Evolutionary conservation across 1,284 basidiomycete genomes (phyloP).

Genomic region (Anthracocystis panici-leucophaei): DNA sequence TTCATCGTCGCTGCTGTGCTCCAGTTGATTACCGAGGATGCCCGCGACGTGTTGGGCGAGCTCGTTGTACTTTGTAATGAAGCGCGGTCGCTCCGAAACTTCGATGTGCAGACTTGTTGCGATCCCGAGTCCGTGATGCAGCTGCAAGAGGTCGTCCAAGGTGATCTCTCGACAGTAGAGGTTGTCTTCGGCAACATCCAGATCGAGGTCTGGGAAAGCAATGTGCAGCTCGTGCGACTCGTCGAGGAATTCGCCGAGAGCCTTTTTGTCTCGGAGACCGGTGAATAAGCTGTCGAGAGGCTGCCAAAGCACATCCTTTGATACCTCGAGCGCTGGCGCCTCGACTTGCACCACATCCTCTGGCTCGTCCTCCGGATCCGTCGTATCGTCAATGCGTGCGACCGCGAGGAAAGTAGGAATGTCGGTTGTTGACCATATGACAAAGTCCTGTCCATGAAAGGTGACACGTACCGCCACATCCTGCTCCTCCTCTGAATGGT

Average conservation of each 20-base stretch:
- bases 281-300: conserved; percentile 63
- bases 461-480: conserved; percentile 48
- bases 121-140: conserved; percentile 58
- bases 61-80: conserved; percentile 65
- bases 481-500: conserved; percentile 14
- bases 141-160: conserved; percentile 60
- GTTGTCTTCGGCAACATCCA: conserved; percentile 63
- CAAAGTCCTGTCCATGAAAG: conserved; percentile 66
- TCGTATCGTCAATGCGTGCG: background rate
- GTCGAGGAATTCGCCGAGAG: conserved; percentile 68
- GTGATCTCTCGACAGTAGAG: conserved; percentile 64
- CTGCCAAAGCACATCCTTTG: conserved; percentile 55
- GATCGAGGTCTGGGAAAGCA: conserved; percentile 57
- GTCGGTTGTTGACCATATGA: conserved; percentile 49
- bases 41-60: conserved; percentile 58
- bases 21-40: conserved; percentile 36
- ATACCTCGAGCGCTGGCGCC: conserved; percentile 52
- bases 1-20: conserved; percentile 37
- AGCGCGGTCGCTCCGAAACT: conserved; percentile 58
- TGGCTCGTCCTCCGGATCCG: background rate
- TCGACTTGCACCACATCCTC: conserved; percentile 38
- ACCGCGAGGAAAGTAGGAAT: conserved; percentile 30
- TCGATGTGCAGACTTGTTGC: conserved; percentile 55
- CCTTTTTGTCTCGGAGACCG: conserved; percentile 55
- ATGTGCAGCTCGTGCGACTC: conserved; percentile 60